A percentile compares a stretch with the other conserved stretches of the same genome.
phyloP scores from a whole-genome alignment of 1,284 basidiomycete species.

The Pisolithus thermaeus region DNA sequence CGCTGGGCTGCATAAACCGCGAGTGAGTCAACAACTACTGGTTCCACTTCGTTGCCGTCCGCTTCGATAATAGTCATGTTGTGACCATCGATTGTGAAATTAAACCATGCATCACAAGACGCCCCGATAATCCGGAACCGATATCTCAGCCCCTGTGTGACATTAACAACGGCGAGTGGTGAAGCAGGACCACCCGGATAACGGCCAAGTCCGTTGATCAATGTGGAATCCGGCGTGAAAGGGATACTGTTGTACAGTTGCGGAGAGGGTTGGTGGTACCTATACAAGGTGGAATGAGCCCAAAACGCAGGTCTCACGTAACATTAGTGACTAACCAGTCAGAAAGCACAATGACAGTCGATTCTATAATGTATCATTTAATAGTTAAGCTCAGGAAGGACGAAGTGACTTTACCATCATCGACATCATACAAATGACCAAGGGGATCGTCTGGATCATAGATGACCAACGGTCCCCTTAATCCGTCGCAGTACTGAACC shows the following conservation, averaged over 20 bases:
- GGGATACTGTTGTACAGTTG: conserved; percentile 1
- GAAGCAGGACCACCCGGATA: conserved; percentile 18
- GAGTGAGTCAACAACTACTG: conserved; percentile 32
- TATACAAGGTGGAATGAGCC: conserved; percentile 1
- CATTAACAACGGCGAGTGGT: conserved; percentile 23
- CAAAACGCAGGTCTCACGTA: neutral
- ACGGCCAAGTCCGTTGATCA: conserved; percentile 29
- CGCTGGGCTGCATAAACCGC: conserved; percentile 31
- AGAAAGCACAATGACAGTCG: conserved; percentile 18
- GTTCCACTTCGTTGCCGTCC: conserved; percentile 35
- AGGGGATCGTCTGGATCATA: conserved; percentile 41
- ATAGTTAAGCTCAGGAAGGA: neutral
- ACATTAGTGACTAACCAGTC: conserved; percentile 11
- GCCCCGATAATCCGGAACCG: conserved; percentile 31
- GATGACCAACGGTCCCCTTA: conserved; percentile 38
- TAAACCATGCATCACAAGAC: conserved; percentile 30
- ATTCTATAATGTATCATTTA: conserved; percentile 7
- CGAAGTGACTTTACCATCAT: conserved; percentile 24
- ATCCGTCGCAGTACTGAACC: conserved; percentile 30
- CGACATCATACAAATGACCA: conserved; percentile 33
- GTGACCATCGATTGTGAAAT: conserved; percentile 32
- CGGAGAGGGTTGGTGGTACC: conserved; percentile 10
- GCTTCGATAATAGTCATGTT: conserved; percentile 37
- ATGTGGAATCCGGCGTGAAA: conserved; percentile 20
- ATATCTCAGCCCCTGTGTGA: conserved; percentile 26